Conservation (phyloP, 1,284 basidiomycete genomes). For the Apiotrichum akiyoshidainum region DNA sequence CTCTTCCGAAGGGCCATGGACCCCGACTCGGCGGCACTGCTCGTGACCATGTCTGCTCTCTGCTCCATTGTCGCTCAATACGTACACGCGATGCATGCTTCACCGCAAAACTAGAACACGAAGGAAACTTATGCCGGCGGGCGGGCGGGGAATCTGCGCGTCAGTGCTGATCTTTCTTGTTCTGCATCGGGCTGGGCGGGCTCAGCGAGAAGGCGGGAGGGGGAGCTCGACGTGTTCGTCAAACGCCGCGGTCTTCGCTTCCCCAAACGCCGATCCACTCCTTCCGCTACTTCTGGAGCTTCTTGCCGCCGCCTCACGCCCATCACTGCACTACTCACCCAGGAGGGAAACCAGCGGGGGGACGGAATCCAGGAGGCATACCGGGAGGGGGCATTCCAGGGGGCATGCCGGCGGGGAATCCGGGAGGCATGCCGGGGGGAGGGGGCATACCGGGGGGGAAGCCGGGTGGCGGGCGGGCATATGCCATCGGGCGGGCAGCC, state of each 20-base stretch:
- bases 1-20: too few relatives aligned
- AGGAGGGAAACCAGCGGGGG: constrained; percentile 64
- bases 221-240: too few relatives aligned
- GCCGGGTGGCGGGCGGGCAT: constrained; percentile 57
- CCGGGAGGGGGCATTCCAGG: constrained; percentile 29
- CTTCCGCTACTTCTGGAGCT: too few relatives aligned
- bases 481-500: constrained; percentile 77
- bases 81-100: constrained; percentile 9
- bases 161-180: not conserved
- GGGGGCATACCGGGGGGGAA: constrained; percentile 66
- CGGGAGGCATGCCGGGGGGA: constrained; percentile 52
- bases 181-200: too few relatives aligned
- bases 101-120: constrained; percentile 6
- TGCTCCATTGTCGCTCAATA: not conserved
- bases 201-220: too few relatives aligned
- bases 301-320: not conserved
- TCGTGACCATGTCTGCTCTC: not conserved
- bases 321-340: constrained; percentile 61
- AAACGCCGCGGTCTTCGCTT: not conserved
- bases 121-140: constrained; percentile 14
- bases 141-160: constrained; percentile 20
- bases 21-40: too few relatives aligned
- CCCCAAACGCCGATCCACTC: not conserved
- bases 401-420: constrained; percentile 30
- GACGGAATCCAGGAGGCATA: constrained; percentile 73